Evolutionary conservation across 75 land plant species (phyloP), one percentile per base, ranked within the genome.

Genomic region (Cupressus sempervirens): DNA sequence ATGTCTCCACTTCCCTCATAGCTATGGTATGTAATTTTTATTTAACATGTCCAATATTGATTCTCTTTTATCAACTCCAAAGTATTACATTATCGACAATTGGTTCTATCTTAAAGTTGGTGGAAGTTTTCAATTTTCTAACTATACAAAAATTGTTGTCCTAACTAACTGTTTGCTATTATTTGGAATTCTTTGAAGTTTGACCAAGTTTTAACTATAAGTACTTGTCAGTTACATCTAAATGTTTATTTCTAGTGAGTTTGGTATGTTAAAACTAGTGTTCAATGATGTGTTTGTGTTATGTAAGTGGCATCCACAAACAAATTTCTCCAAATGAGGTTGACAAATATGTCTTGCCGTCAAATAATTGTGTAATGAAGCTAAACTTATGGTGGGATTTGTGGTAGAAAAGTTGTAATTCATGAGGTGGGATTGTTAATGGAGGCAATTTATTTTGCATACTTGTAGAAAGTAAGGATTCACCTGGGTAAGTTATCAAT

Each of bases 1-100:
- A 41, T 40, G 46, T 18, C 46, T 18, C 35, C 43, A 40, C 81
- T 79, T 79, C 81, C 81, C 41, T 79, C 81, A 9, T 79, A 79
- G 81, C 48, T 79, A 79, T 18, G 81, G 81, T 79, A 79, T 43
- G 73, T 4, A 68, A 68, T 70, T 70, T 70, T 70, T 7, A 20
- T 9, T 3, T 70, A 70, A 3, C 32, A 29, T 15, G 32, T 32
- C 5, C 11, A 30, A 70, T 1, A 29, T 70, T 70, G 74, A 32
- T 70, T 70, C 13, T 70, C 14, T 30, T 70, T 30, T 29, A 70
- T 29, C 14, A 70, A 70, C 32, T 29, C 32, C 32, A 11, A 70
- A 70, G 12, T 32, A 32, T 70, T 70, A 13, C 32, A 29, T 30
- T 70, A 32, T 32, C 74, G 32, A 30, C 74, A 70, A 70, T 30